A percentile compares a stretch with the other conserved stretches of the same genome.
phyloP scores from a whole-genome alignment of 2,329 filamentous ascomycete species.

The Ophiostoma sp. region DNA sequence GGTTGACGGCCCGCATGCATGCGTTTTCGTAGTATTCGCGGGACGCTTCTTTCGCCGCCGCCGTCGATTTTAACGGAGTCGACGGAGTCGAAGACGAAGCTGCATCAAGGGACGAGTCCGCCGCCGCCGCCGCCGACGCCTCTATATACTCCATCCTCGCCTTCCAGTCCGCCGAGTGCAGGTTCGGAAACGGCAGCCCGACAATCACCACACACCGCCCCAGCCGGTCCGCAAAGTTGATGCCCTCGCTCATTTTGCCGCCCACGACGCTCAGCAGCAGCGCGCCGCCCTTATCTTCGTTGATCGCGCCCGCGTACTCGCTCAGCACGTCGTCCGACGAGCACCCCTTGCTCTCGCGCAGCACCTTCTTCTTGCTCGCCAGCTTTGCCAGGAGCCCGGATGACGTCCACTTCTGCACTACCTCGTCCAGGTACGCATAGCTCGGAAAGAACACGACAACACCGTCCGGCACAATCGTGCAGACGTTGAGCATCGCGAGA shows the following conservation, averaged over 20 bases:
- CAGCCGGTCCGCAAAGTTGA: constrained; percentile 91
- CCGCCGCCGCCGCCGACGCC: constrained; percentile 30
- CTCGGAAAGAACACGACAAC: constrained; percentile 94
- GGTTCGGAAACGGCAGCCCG: constrained; percentile 87
- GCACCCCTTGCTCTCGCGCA: constrained; percentile 51
- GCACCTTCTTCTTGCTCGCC: constrained; percentile 54
- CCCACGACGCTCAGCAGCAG: constrained; percentile 86
- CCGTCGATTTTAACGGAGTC: not conserved
- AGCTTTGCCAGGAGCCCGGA: constrained; percentile 54
- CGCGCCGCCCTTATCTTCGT: constrained; percentile 40
- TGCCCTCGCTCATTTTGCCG: constrained; percentile 92
- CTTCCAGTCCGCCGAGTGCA: constrained; percentile 84
- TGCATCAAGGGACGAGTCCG: constrained; percentile 13
- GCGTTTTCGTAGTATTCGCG: constrained; percentile 87
- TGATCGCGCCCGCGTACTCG: constrained; percentile 65
- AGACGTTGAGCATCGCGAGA: constrained; percentile 63
- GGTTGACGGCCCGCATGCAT: constrained; percentile 95
- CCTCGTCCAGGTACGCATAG: constrained; percentile 80
- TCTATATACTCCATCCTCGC: constrained; percentile 86
- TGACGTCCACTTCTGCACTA: constrained; percentile 51
- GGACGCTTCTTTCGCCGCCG: constrained; percentile 50
- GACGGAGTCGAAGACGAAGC: not conserved
- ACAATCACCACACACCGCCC: constrained; percentile 89
- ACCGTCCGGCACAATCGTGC: constrained; percentile 73
- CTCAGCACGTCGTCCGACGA: constrained; percentile 65